Percentiles rank a stretch among this genome's conserved stretches.
These are phyloP conservation scores for Fraxinus latifolia DNA, from an alignment of 305 asterid species.

Conservation along the genomic window DNA sequence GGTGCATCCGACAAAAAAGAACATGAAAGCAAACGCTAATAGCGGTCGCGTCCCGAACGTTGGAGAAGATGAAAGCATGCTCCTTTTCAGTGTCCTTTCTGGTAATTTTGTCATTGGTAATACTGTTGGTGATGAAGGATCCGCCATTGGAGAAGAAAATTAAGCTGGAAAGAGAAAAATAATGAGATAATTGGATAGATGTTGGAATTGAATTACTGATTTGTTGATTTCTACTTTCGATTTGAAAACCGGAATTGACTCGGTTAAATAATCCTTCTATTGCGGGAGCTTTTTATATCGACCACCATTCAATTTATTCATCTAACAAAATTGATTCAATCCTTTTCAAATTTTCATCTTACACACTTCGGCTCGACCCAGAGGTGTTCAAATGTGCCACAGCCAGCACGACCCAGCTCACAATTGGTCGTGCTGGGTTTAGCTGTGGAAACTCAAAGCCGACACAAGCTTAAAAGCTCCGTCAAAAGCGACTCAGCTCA, in stretches of 20 bases:
- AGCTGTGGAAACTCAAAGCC: background rate
- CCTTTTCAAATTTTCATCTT: background rate
- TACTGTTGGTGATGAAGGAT: conserved; percentile 13
- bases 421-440: background rate
- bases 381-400: too few relatives aligned
- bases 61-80: conserved; percentile 32
- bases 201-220: background rate
- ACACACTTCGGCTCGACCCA: background rate
- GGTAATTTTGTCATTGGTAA: conserved; percentile 20
- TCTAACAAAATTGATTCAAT: background rate
- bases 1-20: conserved; percentile 30
- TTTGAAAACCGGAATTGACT: background rate
- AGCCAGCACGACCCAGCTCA: too few relatives aligned
- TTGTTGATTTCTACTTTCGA: background rate
- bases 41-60: conserved; percentile 27
- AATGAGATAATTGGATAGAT: background rate
- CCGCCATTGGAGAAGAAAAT: conserved; percentile 15
- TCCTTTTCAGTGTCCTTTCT: conserved; percentile 25
- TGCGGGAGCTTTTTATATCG: background rate
- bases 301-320: background rate
- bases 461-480: background rate
- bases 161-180: background rate
- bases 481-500: background rate
- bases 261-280: background rate
- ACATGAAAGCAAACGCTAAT: conserved; percentile 21